Evolutionary conservation across 257 asterid species (phyloP).

Genomic region (Buddleja alternifolia): DNA sequence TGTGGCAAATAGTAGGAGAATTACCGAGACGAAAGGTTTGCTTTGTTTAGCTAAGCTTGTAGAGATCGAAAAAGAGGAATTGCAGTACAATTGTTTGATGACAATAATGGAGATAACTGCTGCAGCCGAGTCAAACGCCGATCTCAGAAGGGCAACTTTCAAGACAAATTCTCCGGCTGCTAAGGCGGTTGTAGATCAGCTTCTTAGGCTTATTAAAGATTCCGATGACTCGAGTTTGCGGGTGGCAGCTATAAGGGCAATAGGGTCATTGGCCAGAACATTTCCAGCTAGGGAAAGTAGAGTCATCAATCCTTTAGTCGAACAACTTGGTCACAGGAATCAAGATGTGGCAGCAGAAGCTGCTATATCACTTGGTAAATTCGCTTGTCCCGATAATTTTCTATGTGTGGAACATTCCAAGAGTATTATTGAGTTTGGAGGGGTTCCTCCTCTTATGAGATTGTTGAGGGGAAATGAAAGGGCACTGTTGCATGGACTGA

Average conservation of each 20-base stretch:
- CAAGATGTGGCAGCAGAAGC: slow-evolving; percentile 68
- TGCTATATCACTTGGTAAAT: slow-evolving; percentile 66
- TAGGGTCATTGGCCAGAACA: slow-evolving; percentile 73
- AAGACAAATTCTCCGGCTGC: slow-evolving; percentile 81
- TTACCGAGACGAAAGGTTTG: slow-evolving; percentile 78
- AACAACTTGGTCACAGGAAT: slow-evolving; percentile 56
- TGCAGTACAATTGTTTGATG: slow-evolving; percentile 71
- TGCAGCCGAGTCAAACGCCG: slow-evolving; percentile 70
- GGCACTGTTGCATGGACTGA: slow-evolving; percentile 52
- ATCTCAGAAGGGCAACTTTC: slow-evolving; percentile 71
- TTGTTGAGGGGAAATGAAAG: slow-evolving; percentile 59
- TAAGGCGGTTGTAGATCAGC: slow-evolving; percentile 84
- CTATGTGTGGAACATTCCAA: slow-evolving; percentile 63
- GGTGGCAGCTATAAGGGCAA: slow-evolving; percentile 55
- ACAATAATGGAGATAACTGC: slow-evolving; percentile 75
- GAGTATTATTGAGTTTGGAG: slow-evolving; percentile 68
- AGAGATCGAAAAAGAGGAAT: slow-evolving; percentile 67
- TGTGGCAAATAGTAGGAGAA: slow-evolving; percentile 62
- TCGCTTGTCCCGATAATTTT: slow-evolving; percentile 64
- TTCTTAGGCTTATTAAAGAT: slow-evolving; percentile 59
- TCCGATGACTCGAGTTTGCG: slow-evolving; percentile 41
- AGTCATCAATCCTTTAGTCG: slow-evolving; percentile 57
- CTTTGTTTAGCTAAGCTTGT: slow-evolving; percentile 82
- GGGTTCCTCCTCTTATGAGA: slow-evolving; percentile 55
- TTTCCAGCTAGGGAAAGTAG: slow-evolving; percentile 82